Evolutionary conservation across 75 land plant genomes (phyloP), one percentile per base, ranked within the genome.

Genomic region (Selaginella tamariscina): DNA sequence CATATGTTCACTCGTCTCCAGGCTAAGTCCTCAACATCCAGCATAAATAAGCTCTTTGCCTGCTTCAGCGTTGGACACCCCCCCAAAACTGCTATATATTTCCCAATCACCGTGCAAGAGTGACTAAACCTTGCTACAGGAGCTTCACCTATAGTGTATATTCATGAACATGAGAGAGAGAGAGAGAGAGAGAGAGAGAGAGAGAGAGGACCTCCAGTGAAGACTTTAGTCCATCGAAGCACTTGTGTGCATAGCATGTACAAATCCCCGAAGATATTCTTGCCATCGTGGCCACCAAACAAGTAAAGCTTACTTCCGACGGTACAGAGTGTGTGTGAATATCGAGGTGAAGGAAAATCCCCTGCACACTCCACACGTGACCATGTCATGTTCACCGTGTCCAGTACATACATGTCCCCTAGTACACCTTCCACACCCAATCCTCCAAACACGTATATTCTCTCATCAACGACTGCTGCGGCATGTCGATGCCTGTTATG

Each of bases 401-500:
- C 80, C 21, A 92, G 80, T 15, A 86, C 72, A 68, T 74, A 72
- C 67, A 92, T 54, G 55, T 84, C 91, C 56, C 84, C 86, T 65
- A 71, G 73, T 30, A 82, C 71, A 27, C 27, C 55, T 29, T 74
- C 83, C 75, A 66, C 60, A 69, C 66, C 39, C 32, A 92, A 76
- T 23, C 97, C 94, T 32, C 94, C 97, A 78, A 77, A 84, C 0
- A 92, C 85, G 77, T 92, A 92, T 32, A 92, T 84, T 33, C 77
- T 77, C 27, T 77, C 73, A 22, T 81, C 84, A n/a, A 86, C 68
- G 44, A 70, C 79, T 24, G 85, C 85, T 66, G 94, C 84, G 39
- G 97, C 87, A 78, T 92, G 97, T 24, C 97, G 80, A 78, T 91
- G 97, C 82, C 97, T 91, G 81, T n/a, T 26, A 72, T 30, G 57